Evolutionary conservation across 495 filamentous ascomycete species (phyloP).

Genomic region (Talaromyces trachyspermus): DNA sequence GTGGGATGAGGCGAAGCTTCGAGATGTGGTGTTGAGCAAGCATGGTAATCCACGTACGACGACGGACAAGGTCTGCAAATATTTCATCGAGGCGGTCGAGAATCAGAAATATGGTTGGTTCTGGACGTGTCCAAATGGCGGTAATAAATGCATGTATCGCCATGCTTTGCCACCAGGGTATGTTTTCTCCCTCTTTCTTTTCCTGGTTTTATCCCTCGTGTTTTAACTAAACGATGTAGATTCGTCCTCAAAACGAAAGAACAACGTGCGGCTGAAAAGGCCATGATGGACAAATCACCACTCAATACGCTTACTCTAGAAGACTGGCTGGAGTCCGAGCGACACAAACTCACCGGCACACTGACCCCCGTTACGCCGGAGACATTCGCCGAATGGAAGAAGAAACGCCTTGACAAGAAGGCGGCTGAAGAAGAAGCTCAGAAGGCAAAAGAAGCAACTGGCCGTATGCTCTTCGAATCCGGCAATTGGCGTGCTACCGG

Average conservation of each 20-base stretch:
- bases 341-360: constrained; percentile 84
- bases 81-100: constrained; percentile 95
- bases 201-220: not conserved
- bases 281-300: constrained; percentile 93
- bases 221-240: constrained; percentile 32
- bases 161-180: constrained; percentile 91
- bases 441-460: constrained; percentile 89
- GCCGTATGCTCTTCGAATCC: constrained; percentile 89
- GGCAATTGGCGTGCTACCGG: constrained; percentile 79
- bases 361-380: constrained; percentile 91
- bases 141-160: constrained; percentile 97
- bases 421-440: constrained; percentile 82
- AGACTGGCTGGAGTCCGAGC: constrained; percentile 92
- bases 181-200: constrained; percentile 22
- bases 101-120: constrained; percentile 99
- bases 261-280: constrained; percentile 92
- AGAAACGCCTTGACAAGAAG: constrained; percentile 89
- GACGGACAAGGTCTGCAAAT: constrained; percentile 99
- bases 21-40: constrained; percentile 84
- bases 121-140: constrained; percentile 95
- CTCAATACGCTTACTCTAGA: constrained; percentile 91
- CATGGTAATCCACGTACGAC: constrained; percentile 94
- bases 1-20: constrained; percentile 96
- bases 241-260: constrained; percentile 98
- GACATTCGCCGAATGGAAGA: constrained; percentile 92